Base-by-base conservation (phyloP, 1,284 basidiomycete species). In the Heterobasidion irregulare region DNA sequence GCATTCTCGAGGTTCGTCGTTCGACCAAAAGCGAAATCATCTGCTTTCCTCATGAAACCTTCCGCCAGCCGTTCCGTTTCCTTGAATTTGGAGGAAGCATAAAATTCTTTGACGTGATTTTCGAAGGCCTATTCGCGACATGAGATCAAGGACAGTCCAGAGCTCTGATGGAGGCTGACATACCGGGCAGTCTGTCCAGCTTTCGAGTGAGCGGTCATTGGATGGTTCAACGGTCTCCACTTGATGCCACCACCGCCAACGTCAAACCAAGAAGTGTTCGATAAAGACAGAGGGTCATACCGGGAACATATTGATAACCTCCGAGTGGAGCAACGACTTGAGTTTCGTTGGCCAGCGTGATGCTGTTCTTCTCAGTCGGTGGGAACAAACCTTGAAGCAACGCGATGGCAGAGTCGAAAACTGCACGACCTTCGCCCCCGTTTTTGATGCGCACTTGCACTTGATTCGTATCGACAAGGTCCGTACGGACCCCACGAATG, bases 221-320 rank as follows among this genome's bases (percentile, higher is more conserved):
- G 77, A 79, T 33, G 91, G 87, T 66, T 92, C 87, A 49, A 94
- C 83, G 7, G 90, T 91, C 72, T 91, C 83, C 41, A 92, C 86
- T 80, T 57, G 38, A 41, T 12, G n/a, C 38, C 50, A 58, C 33
- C n/a, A 16, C 47, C 53, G 49, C 51, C 52, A 50, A 38, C 32
- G 32, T 44, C 47, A 52, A 45, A 2, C 6, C 19, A 38, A n/a
- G 26, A 26, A 26, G 26, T 26, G 48, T 8, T 41, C 18, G 56
- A 15, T 7, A 53, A 53, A 32, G 38, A 33, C 7, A 7, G 18
- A 47, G 34, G 47, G 15, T 65, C 74, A 45, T 58, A 83, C 81
- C 80, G 8, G 88, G 88, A 54, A 92, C 77, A 60, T 92, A 92
- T 69, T 91, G 88, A 69, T 94, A 94, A 1, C 92, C 92, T 8